Conservation (phyloP, 495 filamentous ascomycete species). For the Penicillium odoratum region DNA sequence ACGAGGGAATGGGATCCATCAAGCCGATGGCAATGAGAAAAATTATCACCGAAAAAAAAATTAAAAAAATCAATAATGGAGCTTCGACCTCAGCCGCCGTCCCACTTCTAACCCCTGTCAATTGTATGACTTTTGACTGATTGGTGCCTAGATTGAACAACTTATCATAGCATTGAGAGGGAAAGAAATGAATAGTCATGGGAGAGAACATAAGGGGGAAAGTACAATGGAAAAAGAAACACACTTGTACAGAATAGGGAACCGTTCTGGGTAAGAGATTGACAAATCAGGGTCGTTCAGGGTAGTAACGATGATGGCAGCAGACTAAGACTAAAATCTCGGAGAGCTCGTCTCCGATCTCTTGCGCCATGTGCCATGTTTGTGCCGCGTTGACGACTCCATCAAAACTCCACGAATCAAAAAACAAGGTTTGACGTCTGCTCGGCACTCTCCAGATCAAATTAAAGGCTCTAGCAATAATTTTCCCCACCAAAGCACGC, state of each 20-base stretch:
- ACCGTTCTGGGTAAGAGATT: constrained; percentile 5
- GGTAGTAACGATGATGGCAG: constrained; percentile 18
- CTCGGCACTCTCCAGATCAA: constrained; percentile 20
- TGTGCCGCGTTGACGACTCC: constrained; percentile 16
- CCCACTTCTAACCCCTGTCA: constrained; percentile 14
- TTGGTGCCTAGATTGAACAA: constrained; percentile 8
- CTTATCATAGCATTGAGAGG: not conserved
- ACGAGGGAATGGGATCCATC: constrained; percentile 7
- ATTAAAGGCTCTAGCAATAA: constrained; percentile 11
- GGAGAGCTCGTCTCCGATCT: constrained; percentile 17
- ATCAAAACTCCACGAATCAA: constrained; percentile 6
- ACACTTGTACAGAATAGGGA: not conserved
- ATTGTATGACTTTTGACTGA: constrained; percentile 5
- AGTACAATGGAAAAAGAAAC: not conserved
- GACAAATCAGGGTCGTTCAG: constrained; percentile 22
- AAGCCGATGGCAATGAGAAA: constrained; percentile 2
- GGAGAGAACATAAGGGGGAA: not conserved
- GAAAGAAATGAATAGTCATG: not conserved
- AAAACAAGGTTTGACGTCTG: constrained; percentile 13
- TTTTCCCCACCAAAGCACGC: constrained; percentile 10
- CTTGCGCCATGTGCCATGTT: not conserved
- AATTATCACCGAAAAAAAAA: not conserved
- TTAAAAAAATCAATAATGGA: constrained; percentile 4
- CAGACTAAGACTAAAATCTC: constrained; percentile 16
- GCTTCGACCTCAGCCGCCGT: constrained; percentile 16